phyloP scores from a whole-genome alignment of 306 rosid species.

The Medicago arabica region DNA sequence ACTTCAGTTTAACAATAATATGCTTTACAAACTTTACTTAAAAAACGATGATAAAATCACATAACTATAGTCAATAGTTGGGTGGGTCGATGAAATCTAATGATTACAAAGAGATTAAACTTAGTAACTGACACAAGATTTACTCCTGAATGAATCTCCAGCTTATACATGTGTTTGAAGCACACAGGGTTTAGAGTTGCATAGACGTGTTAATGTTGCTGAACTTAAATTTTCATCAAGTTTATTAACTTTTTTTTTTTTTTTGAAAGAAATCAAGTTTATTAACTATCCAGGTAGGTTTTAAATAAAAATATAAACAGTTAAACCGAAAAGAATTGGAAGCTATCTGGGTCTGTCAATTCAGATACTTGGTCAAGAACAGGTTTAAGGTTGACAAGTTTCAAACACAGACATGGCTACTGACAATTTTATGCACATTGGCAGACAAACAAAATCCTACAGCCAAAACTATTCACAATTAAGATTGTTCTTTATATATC shows the following conservation, averaged over 20 bases:
- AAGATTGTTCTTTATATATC: slow-evolving; percentile 32
- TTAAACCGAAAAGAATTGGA: slow-evolving; percentile 28
- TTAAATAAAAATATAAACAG: background rate
- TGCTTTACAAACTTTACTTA: too few species aligned
- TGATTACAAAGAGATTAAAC: too few species aligned
- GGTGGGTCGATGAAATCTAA: too few species aligned
- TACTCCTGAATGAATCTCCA: too few species aligned
- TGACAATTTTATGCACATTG: slow-evolving; percentile 12
- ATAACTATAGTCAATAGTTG: too few species aligned
- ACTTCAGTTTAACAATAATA: too few species aligned
- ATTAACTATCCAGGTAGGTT: slow-evolving; percentile 31
- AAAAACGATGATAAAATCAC: too few species aligned
- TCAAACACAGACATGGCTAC: slow-evolving; percentile 24
- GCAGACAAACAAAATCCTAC: slow-evolving; percentile 12
- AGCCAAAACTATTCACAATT: slow-evolving; percentile 20
- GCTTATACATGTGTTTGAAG: too few species aligned
- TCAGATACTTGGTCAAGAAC: slow-evolving; percentile 34
- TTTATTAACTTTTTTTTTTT: slow-evolving; percentile 22
- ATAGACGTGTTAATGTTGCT: slow-evolving; percentile 22
- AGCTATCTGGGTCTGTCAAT: slow-evolving; percentile 15
- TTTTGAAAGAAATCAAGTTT: too few species aligned
- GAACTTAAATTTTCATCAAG: background rate
- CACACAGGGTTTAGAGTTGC: background rate
- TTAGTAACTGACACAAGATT: too few species aligned
- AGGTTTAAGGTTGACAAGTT: slow-evolving; percentile 26